Percentiles rank a stretch among this genome's conserved stretches.
These are phyloP conservation scores for Erythrobasidium hasegawianum DNA, from an alignment of 1,284 basidiomycete genomes.

Conservation along the genomic window DNA sequence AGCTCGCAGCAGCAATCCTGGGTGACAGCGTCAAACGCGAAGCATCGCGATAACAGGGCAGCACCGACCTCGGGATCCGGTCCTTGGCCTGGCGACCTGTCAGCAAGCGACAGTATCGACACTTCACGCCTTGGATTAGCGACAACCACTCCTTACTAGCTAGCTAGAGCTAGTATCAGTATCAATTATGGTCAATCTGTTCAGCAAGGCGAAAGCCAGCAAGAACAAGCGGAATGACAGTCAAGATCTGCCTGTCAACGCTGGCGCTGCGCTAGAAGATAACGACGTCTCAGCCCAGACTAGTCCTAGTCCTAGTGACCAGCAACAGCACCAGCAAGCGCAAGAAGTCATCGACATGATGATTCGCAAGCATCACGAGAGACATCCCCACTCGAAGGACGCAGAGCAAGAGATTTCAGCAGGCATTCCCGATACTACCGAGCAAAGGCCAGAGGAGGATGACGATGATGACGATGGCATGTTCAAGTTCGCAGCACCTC, in stretches of 20 bases:
- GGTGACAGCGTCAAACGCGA: no score
- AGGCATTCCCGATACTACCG: not conserved
- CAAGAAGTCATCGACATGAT: conserved; percentile 27
- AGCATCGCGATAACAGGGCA: no score
- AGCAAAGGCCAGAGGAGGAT: not conserved
- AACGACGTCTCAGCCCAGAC: not conserved
- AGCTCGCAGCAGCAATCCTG: no score
- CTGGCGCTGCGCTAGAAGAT: not conserved
- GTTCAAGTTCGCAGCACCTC: conserved; percentile 28
- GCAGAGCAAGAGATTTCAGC: not conserved
- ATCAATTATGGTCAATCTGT: no score
- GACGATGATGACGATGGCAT: conserved; percentile 27
- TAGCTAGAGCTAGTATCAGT: no score
- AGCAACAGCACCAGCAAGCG: not conserved
- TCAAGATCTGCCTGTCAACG: not conserved
- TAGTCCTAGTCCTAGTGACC: not conserved
- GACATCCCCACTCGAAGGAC: conserved; percentile 30
- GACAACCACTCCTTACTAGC: no score
- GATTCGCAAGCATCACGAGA: conserved; percentile 5
- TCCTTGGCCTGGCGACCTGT: no score
- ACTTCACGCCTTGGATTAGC: no score
- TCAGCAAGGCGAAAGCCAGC: no score
- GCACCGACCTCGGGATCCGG: no score
- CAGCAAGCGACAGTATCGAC: no score
- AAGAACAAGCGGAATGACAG: not conserved